phyloP scores from a whole-genome alignment of 331 rosid species.

The Malus hybrid region DNA sequence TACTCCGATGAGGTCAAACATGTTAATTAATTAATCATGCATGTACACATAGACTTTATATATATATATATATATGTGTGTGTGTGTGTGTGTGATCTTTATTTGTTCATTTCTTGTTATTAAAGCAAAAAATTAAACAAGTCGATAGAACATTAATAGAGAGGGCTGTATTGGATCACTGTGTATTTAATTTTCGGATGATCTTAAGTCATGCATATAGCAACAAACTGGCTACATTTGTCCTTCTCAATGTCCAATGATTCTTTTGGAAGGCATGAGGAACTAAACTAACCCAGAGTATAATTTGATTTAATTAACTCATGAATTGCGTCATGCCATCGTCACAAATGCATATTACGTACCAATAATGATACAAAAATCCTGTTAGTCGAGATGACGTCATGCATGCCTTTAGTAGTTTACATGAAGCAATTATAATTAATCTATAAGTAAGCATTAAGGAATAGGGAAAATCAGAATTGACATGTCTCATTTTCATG shows the following conservation, averaged over 20 bases:
- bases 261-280: slow-evolving; percentile 33
- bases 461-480: background rate
- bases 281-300: slow-evolving; percentile 1
- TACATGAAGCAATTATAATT: slow-evolving; percentile 2
- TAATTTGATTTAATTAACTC: background rate
- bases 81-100: too few species aligned
- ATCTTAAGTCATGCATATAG: slow-evolving; percentile 20
- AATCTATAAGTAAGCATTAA: slow-evolving; percentile 4
- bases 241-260: slow-evolving; percentile 33
- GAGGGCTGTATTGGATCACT: too few species aligned
- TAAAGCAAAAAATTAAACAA: too few species aligned
- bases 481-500: slow-evolving; percentile 16
- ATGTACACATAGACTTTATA: too few species aligned
- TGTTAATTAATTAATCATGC: slow-evolving; percentile 12
- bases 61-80: too few species aligned
- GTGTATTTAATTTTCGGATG: too few species aligned
- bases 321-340: slow-evolving; percentile 30
- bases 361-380: background rate
- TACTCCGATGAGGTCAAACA: background rate
- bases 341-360: slow-evolving; percentile 17
- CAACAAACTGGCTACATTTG: slow-evolving; percentile 14
- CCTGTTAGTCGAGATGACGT: slow-evolving; percentile 1
- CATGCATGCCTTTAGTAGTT: slow-evolving; percentile 1
- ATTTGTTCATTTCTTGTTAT: too few species aligned
- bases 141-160: too few species aligned